Evolutionary conservation across 192 early-diverging fungal genomes (phyloP).

Genomic region (Backusella morwellensis): DNA sequence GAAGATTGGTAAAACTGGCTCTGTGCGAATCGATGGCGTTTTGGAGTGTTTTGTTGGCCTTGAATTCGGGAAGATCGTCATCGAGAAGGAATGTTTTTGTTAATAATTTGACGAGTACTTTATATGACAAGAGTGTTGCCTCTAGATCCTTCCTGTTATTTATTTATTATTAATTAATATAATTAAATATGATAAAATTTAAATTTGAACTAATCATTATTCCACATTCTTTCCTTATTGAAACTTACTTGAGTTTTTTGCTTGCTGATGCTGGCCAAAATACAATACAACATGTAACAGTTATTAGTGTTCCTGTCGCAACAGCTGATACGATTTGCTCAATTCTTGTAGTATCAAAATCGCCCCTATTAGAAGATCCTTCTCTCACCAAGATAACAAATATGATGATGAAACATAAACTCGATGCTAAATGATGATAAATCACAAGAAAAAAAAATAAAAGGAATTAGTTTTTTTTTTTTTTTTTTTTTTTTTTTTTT

Average conservation of each 20-base stretch:
- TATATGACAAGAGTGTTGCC: slow-evolving; percentile 55
- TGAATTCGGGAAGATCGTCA: slow-evolving; percentile 50
- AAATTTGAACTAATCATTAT: neutral
- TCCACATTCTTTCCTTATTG: neutral
- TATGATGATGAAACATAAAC: slow-evolving; percentile 53
- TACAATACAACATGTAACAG: slow-evolving; percentile 39
- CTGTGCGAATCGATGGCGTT: slow-evolving; percentile 59
- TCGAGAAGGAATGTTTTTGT: slow-evolving; percentile 66
- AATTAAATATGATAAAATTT: neutral
- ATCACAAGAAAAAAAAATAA: neutral
- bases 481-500: too few relatives aligned
- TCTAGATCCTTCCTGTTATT: slow-evolving; percentile 41
- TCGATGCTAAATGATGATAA: slow-evolving; percentile 26
- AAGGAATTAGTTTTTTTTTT: too few relatives aligned
- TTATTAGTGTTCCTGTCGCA: slow-evolving; percentile 44
- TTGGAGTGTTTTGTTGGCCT: slow-evolving; percentile 55
- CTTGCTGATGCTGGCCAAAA: slow-evolving; percentile 57
- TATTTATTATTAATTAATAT: neutral
- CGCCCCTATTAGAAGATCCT: slow-evolving; percentile 39
- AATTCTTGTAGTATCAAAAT: slow-evolving; percentile 44
- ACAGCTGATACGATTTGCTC: slow-evolving; percentile 42
- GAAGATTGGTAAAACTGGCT: slow-evolving; percentile 54
- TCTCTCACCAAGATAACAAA: slow-evolving; percentile 50
- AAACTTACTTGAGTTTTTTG: slow-evolving; percentile 40
- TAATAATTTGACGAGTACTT: slow-evolving; percentile 56